Percentiles rank a stretch among this genome's conserved stretches.
Conservation (phyloP, 2,329 filamentous ascomycete genomes). For the Colletotrichum sublineola region DNA sequence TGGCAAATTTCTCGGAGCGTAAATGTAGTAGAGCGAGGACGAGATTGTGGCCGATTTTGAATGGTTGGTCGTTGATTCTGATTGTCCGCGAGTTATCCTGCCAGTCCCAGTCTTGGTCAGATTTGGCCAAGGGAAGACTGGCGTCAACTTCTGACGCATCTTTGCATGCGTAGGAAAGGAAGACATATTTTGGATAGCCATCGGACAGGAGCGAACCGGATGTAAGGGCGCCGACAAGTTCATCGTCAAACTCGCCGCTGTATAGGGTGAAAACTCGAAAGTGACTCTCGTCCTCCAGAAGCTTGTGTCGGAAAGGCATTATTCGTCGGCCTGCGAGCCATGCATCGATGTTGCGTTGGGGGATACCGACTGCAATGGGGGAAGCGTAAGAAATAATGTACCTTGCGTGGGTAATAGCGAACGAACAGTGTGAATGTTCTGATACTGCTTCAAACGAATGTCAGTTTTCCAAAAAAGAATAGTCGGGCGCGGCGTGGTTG, state of each 20-base stretch:
- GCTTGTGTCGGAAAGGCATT: not conserved
- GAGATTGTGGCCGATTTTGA: not conserved
- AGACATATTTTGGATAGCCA: not conserved
- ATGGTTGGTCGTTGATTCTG: not conserved
- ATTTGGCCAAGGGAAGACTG: not conserved
- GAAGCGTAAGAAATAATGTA: too few species aligned
- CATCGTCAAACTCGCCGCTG: not conserved
- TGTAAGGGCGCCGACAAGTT: not conserved
- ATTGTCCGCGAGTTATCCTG: not conserved
- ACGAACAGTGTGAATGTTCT: not conserved
- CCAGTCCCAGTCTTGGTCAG: not conserved
- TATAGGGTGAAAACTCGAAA: not conserved
- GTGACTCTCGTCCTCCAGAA: too few species aligned
- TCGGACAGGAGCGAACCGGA: not conserved
- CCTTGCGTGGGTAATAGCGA: not conserved
- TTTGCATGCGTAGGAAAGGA: constrained; percentile 5
- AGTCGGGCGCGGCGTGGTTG: not conserved
- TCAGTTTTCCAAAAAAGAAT: not conserved
- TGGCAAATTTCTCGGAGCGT: not conserved
- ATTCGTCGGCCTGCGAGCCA: not conserved
- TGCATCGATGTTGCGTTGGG: too few species aligned
- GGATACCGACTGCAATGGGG: not conserved
- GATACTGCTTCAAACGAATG: not conserved
- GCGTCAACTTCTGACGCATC: not conserved
- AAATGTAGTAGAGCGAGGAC: not conserved